Evolutionary conservation across 805 yeast species (phyloP).

Genomic region (Kuraishia capsulata): DNA sequence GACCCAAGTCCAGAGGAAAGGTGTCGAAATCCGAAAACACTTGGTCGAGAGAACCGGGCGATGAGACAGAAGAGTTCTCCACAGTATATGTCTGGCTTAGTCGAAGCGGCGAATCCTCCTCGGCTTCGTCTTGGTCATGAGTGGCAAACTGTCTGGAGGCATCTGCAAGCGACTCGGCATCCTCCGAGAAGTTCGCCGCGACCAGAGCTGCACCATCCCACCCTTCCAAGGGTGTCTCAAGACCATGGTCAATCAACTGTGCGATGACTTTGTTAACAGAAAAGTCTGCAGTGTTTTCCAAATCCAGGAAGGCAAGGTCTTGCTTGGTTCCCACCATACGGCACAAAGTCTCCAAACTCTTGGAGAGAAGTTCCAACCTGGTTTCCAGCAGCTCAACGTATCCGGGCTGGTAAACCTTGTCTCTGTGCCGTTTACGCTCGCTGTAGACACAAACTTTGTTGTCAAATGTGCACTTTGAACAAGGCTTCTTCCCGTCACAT

Average conservation of each 20-base stretch:
- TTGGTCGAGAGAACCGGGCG: constrained; percentile 14
- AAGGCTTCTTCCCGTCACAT: constrained; percentile 56
- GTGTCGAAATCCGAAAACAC: constrained; percentile 6
- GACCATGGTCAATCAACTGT: constrained; percentile 29
- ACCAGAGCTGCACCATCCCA: constrained; percentile 37
- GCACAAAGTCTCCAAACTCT: constrained; percentile 35
- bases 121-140: constrained; percentile 10
- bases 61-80: constrained; percentile 14
- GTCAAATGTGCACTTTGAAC: constrained; percentile 44
- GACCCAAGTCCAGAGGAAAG: constrained; percentile 11
- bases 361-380: constrained; percentile 41
- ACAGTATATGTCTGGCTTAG: constrained; percentile 9
- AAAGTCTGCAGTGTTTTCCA: constrained; percentile 11
- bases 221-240: constrained; percentile 29
- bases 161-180: constrained; percentile 14
- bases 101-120: constrained; percentile 1
- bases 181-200: constrained; percentile 17
- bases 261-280: constrained; percentile 40
- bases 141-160: constrained; percentile 26
- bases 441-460: constrained; percentile 53
- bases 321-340: constrained; percentile 13
- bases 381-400: constrained; percentile 59
- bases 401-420: constrained; percentile 48
- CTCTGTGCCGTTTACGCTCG: constrained; percentile 43
- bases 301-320: constrained; percentile 3